Evolutionary conservation across 2,329 filamentous ascomycete genomes (phyloP).

Genomic region (Cytospora mali): DNA sequence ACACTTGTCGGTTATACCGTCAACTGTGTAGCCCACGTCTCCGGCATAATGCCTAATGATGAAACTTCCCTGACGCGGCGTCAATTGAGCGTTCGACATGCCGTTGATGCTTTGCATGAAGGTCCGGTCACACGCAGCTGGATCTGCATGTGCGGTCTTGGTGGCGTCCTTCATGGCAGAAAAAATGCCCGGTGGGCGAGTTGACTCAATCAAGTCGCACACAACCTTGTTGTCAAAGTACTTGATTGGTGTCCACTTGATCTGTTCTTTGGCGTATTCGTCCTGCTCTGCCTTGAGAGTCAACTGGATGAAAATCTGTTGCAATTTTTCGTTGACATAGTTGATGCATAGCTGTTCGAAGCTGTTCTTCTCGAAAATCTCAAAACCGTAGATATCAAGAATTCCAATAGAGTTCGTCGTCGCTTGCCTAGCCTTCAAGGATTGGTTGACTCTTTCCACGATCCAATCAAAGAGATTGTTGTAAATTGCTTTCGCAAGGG

Average conservation of each 20-base stretch:
- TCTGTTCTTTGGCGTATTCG: slow-evolving; percentile 93
- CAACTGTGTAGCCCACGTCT: slow-evolving; percentile 91
- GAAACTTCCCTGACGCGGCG: slow-evolving; percentile 90
- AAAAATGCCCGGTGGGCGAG: slow-evolving; percentile 87
- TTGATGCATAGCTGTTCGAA: slow-evolving; percentile 99
- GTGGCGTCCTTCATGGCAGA: slow-evolving; percentile 97
- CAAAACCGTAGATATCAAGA: slow-evolving; percentile 97
- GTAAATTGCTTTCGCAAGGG: slow-evolving; percentile 93
- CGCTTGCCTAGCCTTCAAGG: slow-evolving; percentile 75
- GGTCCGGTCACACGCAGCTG: slow-evolving; percentile 88
- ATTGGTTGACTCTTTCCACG: slow-evolving; percentile 86
- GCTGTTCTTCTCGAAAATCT: slow-evolving; percentile 98
- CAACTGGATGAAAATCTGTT: slow-evolving; percentile 98
- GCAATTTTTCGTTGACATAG: slow-evolving; percentile 98
- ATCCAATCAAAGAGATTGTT: slow-evolving; percentile 99
- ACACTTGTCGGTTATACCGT: slow-evolving; percentile 99
- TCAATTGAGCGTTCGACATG: slow-evolving; percentile 88
- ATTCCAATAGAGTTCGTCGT: slow-evolving; percentile 90
- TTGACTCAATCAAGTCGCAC: slow-evolving; percentile 93
- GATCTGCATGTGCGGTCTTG: slow-evolving; percentile 96
- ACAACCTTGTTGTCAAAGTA: slow-evolving; percentile 99
- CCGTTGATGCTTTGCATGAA: slow-evolving; percentile 93
- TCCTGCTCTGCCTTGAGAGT: slow-evolving; percentile 97
- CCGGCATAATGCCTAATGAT: slow-evolving; percentile 99
- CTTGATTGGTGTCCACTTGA: slow-evolving; percentile 98